Base-by-base conservation (phyloP, 768 basidiomycete species). In the Kwoniella bestiolae region DNA sequence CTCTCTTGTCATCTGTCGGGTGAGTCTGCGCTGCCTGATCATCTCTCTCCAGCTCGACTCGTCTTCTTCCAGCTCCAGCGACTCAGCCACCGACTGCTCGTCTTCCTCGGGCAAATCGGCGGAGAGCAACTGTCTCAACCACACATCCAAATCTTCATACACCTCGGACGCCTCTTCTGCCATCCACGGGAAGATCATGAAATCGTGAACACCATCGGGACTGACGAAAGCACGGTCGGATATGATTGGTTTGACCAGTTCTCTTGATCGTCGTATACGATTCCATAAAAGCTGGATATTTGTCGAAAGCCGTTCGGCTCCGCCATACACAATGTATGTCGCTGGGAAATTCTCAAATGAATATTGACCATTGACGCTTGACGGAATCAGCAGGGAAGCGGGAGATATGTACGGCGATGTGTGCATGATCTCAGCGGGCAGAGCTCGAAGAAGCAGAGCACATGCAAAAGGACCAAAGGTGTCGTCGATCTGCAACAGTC, bases 111-210 rank as follows among this genome's bases (percentile, higher is more conserved):
- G 61, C 18, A 46, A 21, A 2, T 65, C 68, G 28, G 58, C 57
- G 0, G 62, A 41, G 5, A 77, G 41, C 26, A 77, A 45, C 3
- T 72, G 68, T 52, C 73, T 41, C 14, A 77, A 56, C 75, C 75
- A 77, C 1, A 26, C 57, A 55, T 77, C 73, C 23, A 77, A 61
- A 35, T 68, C 68, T 55, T 68, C 68, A 31, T 77, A 77, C 16
- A 68, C 63, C 31, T 56, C 45, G 5, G 72, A 67, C 26, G 75
- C 69, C 52, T 77, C 75, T 44, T 70, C 70, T 7, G 70, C 69
- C 67, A 70, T 69, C 76, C 76, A 77, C 2, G 76, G 76, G 60
- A 77, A 77, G 26, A 77, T 77, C 67, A 71, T 70, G 50, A 74
- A 74, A 52, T 77, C 76, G 29, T 77, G 76, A 1, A 74, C 70